Evolutionary conservation across 1,284 basidiomycete species (phyloP), one percentile per base, ranked within the genome.

Genomic region (Tilletiopsis washingtonensis): DNA sequence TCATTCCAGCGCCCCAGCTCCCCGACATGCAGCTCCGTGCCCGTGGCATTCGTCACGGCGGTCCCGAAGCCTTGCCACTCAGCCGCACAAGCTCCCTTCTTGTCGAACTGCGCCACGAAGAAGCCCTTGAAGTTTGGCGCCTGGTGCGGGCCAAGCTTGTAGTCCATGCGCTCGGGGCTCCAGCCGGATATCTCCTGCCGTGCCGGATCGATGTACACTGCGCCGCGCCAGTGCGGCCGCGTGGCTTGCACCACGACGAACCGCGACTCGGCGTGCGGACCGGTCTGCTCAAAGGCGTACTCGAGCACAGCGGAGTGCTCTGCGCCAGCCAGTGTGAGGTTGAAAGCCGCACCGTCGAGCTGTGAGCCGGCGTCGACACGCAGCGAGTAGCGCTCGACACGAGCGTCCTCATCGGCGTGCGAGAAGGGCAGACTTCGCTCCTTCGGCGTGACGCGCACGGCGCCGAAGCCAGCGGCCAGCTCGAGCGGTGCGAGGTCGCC

Each of bases 271-370:
- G n/a, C n/a, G n/a, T n/a, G n/a, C 0, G 85, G 84, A 9, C 43
- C 40, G 11, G 2, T 57, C 19, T 59, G 54, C 1, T 49, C 48
- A 2, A 65, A 59, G n/a, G 76, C 75, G 15, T 75, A 69, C 4
- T 70, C 69, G 75, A 88, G 86, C 74, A 88, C 86, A 2, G 82
- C 79, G 1, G 88, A 76, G 63, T 88, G 85, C 0, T 84, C 85
- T 15, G 85, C 85, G 15, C 85, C 81, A 4, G 85, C 86, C 4
- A 85, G 12, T 84, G 86, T 57, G 23, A 19, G 53, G 5, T 40
- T 54, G 54, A 17, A 58, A 44, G 3, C 39, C 4, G 19, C 87
- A 78, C 1, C 56, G 74, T 0, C 80, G 80, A 0, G 78, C 78
- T 19, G 77, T 75, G 0, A 74, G 17, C 17, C 75, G 20, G 80